phyloP scores from a whole-genome alignment of 352 stramenopile species.

The Globisporangium radiosum region DNA sequence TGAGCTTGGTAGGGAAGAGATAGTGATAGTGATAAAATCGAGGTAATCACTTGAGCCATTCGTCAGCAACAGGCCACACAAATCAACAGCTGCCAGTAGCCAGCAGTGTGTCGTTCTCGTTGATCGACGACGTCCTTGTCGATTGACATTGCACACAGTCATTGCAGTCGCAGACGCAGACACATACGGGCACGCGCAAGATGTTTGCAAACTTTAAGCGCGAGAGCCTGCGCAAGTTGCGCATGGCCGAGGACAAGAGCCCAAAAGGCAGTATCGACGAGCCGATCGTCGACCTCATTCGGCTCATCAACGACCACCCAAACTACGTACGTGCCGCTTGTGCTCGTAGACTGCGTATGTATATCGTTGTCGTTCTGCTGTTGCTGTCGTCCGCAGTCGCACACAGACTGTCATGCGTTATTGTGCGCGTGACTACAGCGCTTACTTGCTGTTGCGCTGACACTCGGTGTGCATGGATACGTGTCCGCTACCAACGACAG shows the following conservation, averaged over 20 bases:
- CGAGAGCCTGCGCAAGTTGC: conserved; percentile 81
- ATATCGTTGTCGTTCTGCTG: not conserved
- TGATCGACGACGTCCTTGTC: not conserved
- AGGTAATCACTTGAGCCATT: too few relatives aligned
- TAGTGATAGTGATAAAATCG: too few relatives aligned
- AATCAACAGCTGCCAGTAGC: too few relatives aligned
- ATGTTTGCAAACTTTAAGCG: conserved; percentile 84
- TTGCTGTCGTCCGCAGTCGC: not conserved
- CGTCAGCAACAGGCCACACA: not conserved
- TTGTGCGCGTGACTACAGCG: not conserved
- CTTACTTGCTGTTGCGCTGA: not conserved
- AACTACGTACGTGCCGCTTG: conserved; percentile 59
- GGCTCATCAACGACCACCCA: conserved; percentile 74
- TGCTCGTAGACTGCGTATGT: too few relatives aligned
- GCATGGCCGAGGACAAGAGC: conserved; percentile 82
- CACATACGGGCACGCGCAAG: not conserved
- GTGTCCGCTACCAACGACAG: conserved; percentile 15
- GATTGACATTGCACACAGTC: not conserved
- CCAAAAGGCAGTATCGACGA: conserved; percentile 89
- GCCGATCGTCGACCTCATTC: conserved; percentile 85
- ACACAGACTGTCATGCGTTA: not conserved
- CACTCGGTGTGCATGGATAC: not conserved
- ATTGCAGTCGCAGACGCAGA: not conserved
- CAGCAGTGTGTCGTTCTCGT: too few relatives aligned
- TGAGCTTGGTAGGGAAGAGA: not conserved